Conservation (phyloP, 176 grass and related monocot genomes). For the Poa pratensis region DNA sequence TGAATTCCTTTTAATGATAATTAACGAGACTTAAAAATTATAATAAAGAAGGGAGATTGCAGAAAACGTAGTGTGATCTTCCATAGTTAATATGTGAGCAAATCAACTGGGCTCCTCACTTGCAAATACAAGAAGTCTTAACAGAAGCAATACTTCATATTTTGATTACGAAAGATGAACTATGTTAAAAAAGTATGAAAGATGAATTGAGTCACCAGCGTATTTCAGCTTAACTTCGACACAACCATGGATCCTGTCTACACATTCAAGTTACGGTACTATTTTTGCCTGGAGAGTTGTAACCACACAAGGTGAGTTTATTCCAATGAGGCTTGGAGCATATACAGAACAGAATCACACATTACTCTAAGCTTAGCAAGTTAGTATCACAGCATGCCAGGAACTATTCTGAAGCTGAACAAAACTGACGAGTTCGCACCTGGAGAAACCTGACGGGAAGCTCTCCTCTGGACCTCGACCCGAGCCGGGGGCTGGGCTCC, state of each 20-base stretch:
- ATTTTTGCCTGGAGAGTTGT: not conserved
- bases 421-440: conserved; percentile 39
- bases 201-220: not conserved
- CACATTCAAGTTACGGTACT: not conserved
- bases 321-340: not conserved
- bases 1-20: not conserved
- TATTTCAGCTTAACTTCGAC: not conserved
- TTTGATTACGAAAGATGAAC: not conserved
- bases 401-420: not conserved
- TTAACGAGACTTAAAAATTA: not conserved
- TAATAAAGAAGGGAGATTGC: not conserved
- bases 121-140: conserved; percentile 10
- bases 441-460: conserved; percentile 84
- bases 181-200: not conserved
- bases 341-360: not conserved
- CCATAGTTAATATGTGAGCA: not conserved
- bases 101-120: not conserved
- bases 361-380: not conserved
- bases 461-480: conserved; percentile 69
- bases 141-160: not conserved
- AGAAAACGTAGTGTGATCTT: not conserved
- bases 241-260: not conserved
- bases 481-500: conserved; percentile 46
- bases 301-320: not conserved
- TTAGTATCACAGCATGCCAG: not conserved